phyloP scores from a whole-genome alignment of 345 rosid genomes.

The Dovyalis caffra region DNA sequence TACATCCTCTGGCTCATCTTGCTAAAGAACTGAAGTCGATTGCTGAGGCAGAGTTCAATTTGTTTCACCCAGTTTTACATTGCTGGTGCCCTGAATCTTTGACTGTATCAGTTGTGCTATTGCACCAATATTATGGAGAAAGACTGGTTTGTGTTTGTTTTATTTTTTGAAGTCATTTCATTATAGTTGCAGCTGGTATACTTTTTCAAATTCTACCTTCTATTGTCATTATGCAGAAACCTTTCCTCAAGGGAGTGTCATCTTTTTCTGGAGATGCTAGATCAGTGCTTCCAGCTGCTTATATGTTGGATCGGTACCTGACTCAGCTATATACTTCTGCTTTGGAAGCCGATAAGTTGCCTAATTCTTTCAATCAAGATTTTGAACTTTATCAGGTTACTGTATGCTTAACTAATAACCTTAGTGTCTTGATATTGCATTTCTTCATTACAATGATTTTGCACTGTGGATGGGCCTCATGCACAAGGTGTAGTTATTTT shows the following conservation, averaged over 20 bases:
- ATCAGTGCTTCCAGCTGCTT: constrained; percentile 79
- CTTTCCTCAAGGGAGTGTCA: constrained; percentile 66
- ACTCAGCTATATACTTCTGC: constrained; percentile 51
- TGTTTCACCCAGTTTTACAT: constrained; percentile 61
- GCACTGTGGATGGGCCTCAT: too few relatives aligned
- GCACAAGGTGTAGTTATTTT: too few relatives aligned
- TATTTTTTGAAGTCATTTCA: constrained; percentile 8
- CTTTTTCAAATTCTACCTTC: constrained; percentile 9
- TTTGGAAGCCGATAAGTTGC: constrained; percentile 37
- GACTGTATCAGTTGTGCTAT: constrained; percentile 50
- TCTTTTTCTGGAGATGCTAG: constrained; percentile 74
- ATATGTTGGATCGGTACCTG: constrained; percentile 62
- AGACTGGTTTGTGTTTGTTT: constrained; percentile 65
- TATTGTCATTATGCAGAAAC: constrained; percentile 50
- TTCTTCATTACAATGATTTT: neutral
- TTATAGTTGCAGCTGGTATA: constrained; percentile 17
- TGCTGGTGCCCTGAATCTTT: constrained; percentile 68
- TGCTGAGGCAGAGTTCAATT: constrained; percentile 67
- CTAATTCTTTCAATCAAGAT: constrained; percentile 32
- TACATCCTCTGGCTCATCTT: constrained; percentile 74
- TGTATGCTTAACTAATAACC: neutral
- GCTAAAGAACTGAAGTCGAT: constrained; percentile 72
- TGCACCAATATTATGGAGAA: constrained; percentile 84
- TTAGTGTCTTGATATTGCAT: neutral
- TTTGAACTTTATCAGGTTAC: constrained; percentile 70